phyloP scores from a whole-genome alignment of 2,329 filamentous ascomycete genomes.

The Monosporascus sp. region DNA sequence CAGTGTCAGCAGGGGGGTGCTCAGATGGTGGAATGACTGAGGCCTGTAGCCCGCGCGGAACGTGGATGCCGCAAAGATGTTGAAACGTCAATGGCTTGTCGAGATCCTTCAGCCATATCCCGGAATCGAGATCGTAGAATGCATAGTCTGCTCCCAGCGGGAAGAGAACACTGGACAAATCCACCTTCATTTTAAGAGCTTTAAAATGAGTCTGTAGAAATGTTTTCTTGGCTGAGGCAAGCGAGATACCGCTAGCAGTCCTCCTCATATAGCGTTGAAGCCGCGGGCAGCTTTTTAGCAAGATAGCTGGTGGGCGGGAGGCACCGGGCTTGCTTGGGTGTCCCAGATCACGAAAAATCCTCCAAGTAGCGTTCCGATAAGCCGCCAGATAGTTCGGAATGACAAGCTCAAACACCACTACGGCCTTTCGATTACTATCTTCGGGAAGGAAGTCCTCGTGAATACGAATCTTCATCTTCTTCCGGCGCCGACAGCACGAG shows the following conservation, averaged over 20 bases:
- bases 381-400: conserved; percentile 37
- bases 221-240: conserved; percentile 27
- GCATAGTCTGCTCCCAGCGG: conserved; percentile 22
- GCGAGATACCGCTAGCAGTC: conserved; percentile 8
- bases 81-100: conserved; percentile 20
- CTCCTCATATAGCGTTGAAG: conserved; percentile 9
- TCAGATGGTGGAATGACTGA: conserved; percentile 5
- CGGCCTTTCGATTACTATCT: conserved; percentile 28
- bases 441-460: conserved; percentile 47
- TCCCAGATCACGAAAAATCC: conserved; percentile 34
- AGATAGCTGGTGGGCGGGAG: conserved; percentile 8
- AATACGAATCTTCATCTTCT: conserved; percentile 36
- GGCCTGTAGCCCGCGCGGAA: conserved; percentile 11
- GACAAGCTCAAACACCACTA: conserved; percentile 46
- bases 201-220: conserved; percentile 28
- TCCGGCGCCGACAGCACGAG: conserved; percentile 27
- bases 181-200: conserved; percentile 20
- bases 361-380: conserved; percentile 51
- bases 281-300: conserved; percentile 13
- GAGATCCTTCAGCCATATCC: conserved; percentile 21
- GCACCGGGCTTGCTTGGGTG: conserved; percentile 14
- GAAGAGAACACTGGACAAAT: conserved; percentile 17
- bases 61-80: conserved; percentile 18
- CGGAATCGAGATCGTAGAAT: conserved; percentile 22
- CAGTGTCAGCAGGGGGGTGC: conserved; percentile 25